A percentile compares a stretch with the other conserved stretches of the same genome.
phyloP scores from a whole-genome alignment of 371 early-diverging fungal genomes.

The Synchytrium microbalum region DNA sequence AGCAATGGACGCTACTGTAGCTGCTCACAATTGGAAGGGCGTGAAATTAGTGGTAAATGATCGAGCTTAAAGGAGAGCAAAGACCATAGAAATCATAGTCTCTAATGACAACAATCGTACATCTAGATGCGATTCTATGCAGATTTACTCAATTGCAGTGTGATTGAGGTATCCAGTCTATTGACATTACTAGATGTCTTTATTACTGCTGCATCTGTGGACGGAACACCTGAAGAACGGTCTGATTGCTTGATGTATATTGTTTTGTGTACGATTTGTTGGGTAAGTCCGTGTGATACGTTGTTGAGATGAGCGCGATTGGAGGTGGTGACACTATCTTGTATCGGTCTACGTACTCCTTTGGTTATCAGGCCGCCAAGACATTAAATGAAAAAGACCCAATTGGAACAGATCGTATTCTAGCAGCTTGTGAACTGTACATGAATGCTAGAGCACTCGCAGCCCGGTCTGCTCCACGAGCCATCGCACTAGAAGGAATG shows the following conservation, averaged over 20 bases:
- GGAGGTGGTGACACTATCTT: not conserved
- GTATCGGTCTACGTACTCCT: constrained; percentile 17
- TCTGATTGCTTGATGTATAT: constrained; percentile 62
- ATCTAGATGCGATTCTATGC: constrained; percentile 66
- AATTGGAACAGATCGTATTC: no score
- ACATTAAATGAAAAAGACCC: no score
- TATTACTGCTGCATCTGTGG: not conserved
- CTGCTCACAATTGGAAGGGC: constrained; percentile 49
- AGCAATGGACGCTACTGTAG: constrained; percentile 42
- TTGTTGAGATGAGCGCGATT: not conserved
- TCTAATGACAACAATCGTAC: not conserved
- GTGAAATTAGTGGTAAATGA: constrained; percentile 57
- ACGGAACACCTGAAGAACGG: constrained; percentile 57
- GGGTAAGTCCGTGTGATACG: not conserved
- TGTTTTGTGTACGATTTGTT: constrained; percentile 63
- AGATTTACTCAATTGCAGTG: constrained; percentile 69
- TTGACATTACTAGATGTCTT: constrained; percentile 54
- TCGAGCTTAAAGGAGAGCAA: not conserved
- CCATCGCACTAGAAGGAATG: no score
- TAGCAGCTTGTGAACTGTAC: no score
- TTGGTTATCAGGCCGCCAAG: constrained; percentile 36
- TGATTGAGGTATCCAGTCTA: constrained; percentile 58
- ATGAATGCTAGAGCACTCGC: no score
- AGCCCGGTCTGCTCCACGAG: no score
- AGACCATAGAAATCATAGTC: not conserved